These are phyloP conservation scores for Neofusicoccum sp. DNA, from an alignment of 2,329 filamentous ascomycete genomes.

Conservation along the genomic window DNA sequence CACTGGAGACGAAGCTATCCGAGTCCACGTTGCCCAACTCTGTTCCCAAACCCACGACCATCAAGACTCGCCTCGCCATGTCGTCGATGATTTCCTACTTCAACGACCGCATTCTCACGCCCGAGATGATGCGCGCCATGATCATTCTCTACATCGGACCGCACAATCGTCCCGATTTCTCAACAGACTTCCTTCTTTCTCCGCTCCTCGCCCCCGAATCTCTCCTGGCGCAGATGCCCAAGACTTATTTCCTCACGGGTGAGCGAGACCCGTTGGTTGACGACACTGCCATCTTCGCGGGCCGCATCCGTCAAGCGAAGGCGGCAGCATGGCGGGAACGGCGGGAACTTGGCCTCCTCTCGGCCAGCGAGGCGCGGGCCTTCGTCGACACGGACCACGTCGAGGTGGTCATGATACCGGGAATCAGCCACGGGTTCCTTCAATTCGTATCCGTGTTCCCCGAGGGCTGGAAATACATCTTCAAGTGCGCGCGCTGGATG, in stretches of 20 bases:
- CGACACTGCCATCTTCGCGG: slow-evolving; percentile 95
- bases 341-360: slow-evolving; percentile 56
- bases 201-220: slow-evolving; percentile 85
- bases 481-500: slow-evolving; percentile 78
- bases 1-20: slow-evolving; percentile 23
- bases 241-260: slow-evolving; percentile 89
- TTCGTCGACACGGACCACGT: slow-evolving; percentile 74
- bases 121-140: slow-evolving; percentile 99
- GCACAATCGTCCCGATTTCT: slow-evolving; percentile 89
- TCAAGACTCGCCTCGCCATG: slow-evolving; percentile 86
- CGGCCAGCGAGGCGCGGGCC: slow-evolving; percentile 44
- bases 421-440: slow-evolving; percentile 89
- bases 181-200: slow-evolving; percentile 84
- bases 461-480: slow-evolving; percentile 84
- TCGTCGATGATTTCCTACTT: slow-evolving; percentile 98
- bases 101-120: slow-evolving; percentile 89
- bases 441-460: slow-evolving; percentile 88
- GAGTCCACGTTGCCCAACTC: not conserved
- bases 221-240: slow-evolving; percentile 82
- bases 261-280: slow-evolving; percentile 95
- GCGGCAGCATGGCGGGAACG: slow-evolving; percentile 55
- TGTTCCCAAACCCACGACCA: slow-evolving; percentile 43
- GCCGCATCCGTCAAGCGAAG: slow-evolving; percentile 78
- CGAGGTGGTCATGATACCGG: slow-evolving; percentile 81
- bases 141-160: slow-evolving; percentile 96